Conservation (phyloP, 225 moss, liverwort and hornwort genomes). For the Rhytidiadelphus loreus region DNA sequence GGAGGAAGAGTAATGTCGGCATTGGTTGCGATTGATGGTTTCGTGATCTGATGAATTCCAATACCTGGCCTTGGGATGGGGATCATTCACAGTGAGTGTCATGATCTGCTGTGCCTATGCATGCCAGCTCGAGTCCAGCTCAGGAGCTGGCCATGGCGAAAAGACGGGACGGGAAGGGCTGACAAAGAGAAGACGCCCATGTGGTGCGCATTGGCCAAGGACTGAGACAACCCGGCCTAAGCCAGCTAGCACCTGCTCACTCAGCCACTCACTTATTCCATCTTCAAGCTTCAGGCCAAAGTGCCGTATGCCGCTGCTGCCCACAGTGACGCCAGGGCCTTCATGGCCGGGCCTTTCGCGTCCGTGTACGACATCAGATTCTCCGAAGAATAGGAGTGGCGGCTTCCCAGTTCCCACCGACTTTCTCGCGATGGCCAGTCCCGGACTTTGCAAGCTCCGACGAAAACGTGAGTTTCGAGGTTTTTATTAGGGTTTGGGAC, state of each 20-base stretch:
- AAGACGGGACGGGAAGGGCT: background rate
- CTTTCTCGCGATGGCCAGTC: background rate
- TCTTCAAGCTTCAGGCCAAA: background rate
- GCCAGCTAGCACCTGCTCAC: background rate
- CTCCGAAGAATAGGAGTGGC: background rate
- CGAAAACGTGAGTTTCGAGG: background rate
- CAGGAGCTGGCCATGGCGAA: background rate
- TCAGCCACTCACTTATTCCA: background rate
- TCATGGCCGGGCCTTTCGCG: background rate
- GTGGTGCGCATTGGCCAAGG: background rate
- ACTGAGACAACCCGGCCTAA: background rate
- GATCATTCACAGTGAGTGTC: background rate
- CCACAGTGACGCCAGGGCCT: background rate
- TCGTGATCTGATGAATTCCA: background rate
- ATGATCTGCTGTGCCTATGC: background rate
- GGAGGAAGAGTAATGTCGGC: background rate
- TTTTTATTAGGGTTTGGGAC: background rate
- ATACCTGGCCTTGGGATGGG: background rate
- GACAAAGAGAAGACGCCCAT: conserved; percentile 2
- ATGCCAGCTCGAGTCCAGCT: conserved; percentile 11
- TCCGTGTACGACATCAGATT: background rate
- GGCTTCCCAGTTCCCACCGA: background rate
- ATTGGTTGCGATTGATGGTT: background rate
- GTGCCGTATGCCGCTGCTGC: background rate
- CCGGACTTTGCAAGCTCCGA: background rate